Evolutionary conservation across 306 rosid genomes (phyloP).

Genomic region (barrel medic (Medicago truncatula)): MtrunA17r5.0-ANR NC_053046.1:11030501-11031000

Average conservation of each 20-base stretch:
- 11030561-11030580: neutral
- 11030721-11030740: slow-evolving; percentile 78
- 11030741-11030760: slow-evolving; percentile 37
- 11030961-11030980: slow-evolving; percentile 8
- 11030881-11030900: slow-evolving; percentile 31
- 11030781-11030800: slow-evolving; percentile 31
- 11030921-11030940: slow-evolving; percentile 25
- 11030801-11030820: slow-evolving; percentile 16
- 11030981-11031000: slow-evolving; percentile 1
- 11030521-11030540: slow-evolving; percentile 16
- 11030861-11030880: neutral
- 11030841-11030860: slow-evolving; percentile 15
- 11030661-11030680: slow-evolving; percentile 72
- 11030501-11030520: slow-evolving; percentile 1
- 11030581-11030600: neutral
- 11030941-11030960: neutral
- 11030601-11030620: slow-evolving; percentile 10
- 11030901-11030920: slow-evolving; percentile 7
- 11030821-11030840: slow-evolving; percentile 11
- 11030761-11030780: slow-evolving; percentile 37
- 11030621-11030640: slow-evolving; percentile 20
- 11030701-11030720: slow-evolving; percentile 92
- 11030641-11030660: neutral
- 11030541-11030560: neutral
- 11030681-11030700: slow-evolving; percentile 93